Evolutionary conservation across 2,329 filamentous ascomycete genomes (phyloP).

Genomic region (Paraconiothyrium sp.): DNA sequence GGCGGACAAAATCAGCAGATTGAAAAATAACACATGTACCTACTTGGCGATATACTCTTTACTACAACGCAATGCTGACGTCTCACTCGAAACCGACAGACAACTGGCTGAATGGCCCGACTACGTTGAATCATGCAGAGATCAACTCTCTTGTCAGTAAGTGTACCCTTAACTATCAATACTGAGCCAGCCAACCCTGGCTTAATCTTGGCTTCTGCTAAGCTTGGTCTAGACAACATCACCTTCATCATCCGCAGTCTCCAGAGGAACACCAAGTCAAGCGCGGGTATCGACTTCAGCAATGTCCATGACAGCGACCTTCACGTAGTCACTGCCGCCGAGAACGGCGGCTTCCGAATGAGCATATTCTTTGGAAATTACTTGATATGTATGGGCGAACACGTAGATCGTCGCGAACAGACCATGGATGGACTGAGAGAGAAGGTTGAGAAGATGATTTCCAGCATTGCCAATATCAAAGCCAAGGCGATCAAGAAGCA

Average conservation of each 20-base stretch:
- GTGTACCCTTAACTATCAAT: neutral
- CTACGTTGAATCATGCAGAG: neutral
- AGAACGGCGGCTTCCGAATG: neutral
- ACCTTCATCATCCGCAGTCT: neutral
- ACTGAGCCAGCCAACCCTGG: neutral
- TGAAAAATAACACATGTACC: too few species aligned
- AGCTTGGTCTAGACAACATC: neutral
- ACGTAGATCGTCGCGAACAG: neutral
- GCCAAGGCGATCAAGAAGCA: too few species aligned
- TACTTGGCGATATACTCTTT: neutral
- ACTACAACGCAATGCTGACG: constrained; percentile 26
- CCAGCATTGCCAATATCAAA: too few species aligned
- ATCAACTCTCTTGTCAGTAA: neutral
- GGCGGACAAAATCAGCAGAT: too few species aligned
- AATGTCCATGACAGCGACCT: neutral
- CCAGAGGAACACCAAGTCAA: neutral
- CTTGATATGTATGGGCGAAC: neutral
- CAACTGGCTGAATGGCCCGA: neutral
- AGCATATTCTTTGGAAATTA: neutral
- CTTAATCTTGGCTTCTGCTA: neutral
- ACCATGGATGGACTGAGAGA: neutral
- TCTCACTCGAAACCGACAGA: neutral
- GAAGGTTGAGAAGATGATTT: neutral
- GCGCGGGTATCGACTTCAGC: neutral
- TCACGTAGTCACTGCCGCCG: neutral